These are phyloP conservation scores for Cordyceps militaris DNA, from an alignment of 2,329 filamentous ascomycete species.

Conservation along the genomic window DNA sequence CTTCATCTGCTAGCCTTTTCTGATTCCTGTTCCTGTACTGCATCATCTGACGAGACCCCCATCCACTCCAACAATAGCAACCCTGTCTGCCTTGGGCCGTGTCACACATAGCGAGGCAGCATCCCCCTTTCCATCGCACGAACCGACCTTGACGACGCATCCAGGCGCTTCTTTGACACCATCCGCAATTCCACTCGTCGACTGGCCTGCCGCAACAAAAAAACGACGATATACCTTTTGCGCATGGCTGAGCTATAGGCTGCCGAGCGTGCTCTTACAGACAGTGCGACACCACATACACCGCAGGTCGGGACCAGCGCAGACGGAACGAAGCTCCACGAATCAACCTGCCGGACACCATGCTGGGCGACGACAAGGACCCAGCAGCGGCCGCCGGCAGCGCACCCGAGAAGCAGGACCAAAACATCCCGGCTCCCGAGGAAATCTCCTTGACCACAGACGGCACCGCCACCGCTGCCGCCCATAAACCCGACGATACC, in stretches of 20 bases:
- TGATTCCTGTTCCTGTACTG: background rate
- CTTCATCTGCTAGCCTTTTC: background rate
- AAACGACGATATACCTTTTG: background rate
- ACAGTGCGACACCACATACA: background rate
- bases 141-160: too few relatives aligned
- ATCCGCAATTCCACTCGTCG: background rate
- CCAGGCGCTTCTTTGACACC: background rate
- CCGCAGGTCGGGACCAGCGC: background rate
- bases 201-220: background rate
- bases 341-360: background rate
- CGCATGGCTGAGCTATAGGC: slow-evolving; percentile 4
- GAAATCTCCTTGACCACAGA: slow-evolving; percentile 1
- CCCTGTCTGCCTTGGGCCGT: background rate
- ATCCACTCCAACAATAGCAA: background rate
- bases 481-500: background rate
- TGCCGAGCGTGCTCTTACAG: background rate
- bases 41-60: background rate
- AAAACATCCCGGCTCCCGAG: background rate
- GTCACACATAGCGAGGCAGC: background rate
- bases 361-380: background rate
- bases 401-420: background rate
- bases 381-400: background rate
- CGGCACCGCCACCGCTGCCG: background rate
- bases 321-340: background rate
- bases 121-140: background rate